phyloP scores from a whole-genome alignment of 202 grass and related monocot genomes.

The Carex arenaria region DNA sequence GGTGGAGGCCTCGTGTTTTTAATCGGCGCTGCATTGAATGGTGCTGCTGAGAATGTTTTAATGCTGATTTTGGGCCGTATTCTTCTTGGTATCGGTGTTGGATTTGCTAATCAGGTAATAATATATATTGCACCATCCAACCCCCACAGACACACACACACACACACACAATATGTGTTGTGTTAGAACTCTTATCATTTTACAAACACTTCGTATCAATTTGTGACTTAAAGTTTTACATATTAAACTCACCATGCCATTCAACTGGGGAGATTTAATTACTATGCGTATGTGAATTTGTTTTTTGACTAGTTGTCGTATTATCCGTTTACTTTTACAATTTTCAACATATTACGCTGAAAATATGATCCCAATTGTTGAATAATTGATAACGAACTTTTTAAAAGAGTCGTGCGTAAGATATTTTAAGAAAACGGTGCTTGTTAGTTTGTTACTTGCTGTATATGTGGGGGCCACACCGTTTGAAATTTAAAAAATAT shows the following conservation, averaged over 20 bases:
- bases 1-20: conserved; percentile 63
- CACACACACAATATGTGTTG: background rate
- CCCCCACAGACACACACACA: no score
- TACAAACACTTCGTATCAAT: background rate
- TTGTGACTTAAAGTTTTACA: background rate
- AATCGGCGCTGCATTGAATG: conserved; percentile 64
- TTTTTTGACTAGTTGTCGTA: background rate
- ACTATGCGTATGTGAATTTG: background rate
- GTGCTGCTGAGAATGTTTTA: conserved; percentile 46
- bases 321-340: background rate
- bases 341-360: background rate
- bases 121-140: no score
- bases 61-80: conserved; percentile 79
- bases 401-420: background rate
- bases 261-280: background rate
- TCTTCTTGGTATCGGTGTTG: conserved; percentile 70
- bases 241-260: background rate
- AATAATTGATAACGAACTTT: background rate
- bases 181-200: background rate
- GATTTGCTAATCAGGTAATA: conserved; percentile 73
- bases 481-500: background rate
- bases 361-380: background rate
- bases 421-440: background rate
- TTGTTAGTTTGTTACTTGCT: background rate
- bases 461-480: background rate